These are phyloP conservation scores for Fusarium udum DNA, from an alignment of 2,329 filamentous ascomycete species.

Conservation along the genomic window DNA sequence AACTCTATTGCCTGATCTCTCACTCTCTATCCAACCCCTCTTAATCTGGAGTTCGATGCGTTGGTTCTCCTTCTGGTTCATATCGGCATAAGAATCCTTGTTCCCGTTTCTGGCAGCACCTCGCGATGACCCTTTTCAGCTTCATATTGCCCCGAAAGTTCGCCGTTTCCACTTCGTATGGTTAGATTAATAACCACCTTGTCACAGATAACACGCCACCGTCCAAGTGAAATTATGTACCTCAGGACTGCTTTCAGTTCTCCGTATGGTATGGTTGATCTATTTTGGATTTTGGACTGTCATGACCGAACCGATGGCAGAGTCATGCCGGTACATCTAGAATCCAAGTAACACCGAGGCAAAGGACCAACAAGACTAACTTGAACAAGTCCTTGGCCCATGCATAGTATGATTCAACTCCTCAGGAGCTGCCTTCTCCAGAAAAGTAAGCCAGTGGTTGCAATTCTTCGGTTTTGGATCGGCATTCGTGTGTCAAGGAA, in stretches of 20 bases:
- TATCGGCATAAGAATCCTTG: background rate
- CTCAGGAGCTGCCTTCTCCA: background rate
- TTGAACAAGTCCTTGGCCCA: background rate
- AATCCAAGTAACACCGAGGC: conserved; percentile 11
- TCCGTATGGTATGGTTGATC: background rate
- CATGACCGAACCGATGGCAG: background rate
- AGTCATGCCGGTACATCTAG: background rate
- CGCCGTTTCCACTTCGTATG: background rate
- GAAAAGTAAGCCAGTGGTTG: background rate
- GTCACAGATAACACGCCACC: background rate
- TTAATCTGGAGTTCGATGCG: background rate
- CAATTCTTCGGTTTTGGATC: background rate
- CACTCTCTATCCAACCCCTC: background rate
- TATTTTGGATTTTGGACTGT: background rate
- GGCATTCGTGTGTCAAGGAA: background rate
- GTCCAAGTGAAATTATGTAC: background rate
- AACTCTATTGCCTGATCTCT: conserved; percentile 3
- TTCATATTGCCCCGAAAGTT: background rate
- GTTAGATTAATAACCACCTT: background rate
- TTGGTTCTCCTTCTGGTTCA: background rate
- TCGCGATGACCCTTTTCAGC: background rate
- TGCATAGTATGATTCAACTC: background rate
- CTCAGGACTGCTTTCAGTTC: background rate
- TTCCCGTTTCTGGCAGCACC: background rate
- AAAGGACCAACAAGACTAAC: background rate